Percentiles rank a stretch among this genome's conserved stretches.
Conservation (phyloP, 306 rosid species). For the Vigna trinervia region DNA sequence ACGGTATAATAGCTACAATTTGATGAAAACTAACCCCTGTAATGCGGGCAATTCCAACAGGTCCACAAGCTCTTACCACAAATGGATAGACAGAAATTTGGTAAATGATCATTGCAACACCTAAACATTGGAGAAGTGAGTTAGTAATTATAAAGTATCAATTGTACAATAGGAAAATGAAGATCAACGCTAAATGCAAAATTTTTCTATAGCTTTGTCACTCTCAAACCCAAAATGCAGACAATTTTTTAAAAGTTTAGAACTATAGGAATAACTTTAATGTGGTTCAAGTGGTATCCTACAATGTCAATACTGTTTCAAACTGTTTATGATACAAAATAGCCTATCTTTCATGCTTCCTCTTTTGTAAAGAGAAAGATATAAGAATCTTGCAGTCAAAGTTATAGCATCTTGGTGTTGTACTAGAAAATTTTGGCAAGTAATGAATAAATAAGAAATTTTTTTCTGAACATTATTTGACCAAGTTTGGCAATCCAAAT, state of each 20-base stretch:
- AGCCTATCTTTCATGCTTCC: neutral
- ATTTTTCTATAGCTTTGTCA: neutral
- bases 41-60: slow-evolving; percentile 52
- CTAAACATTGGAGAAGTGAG: slow-evolving; percentile 47
- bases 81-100: slow-evolving; percentile 61
- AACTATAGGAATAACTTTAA: neutral
- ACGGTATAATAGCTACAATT: neutral
- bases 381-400: neutral
- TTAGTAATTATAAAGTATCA: neutral
- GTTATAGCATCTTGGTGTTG: neutral
- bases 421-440: neutral
- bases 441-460: neutral
- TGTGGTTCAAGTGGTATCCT: neutral
- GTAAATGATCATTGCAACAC: slow-evolving; percentile 63
- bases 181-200: neutral
- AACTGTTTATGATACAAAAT: neutral
- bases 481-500: neutral
- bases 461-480: too few species aligned
- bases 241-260: neutral
- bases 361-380: neutral
- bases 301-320: neutral
- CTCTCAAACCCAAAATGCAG: neutral
- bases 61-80: slow-evolving; percentile 62
- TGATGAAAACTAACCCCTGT: slow-evolving; percentile 62
- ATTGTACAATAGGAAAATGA: neutral